These are phyloP conservation scores for Salvia rosmarinus DNA, from an alignment of 257 asterid genomes.

Conservation along the genomic window DNA sequence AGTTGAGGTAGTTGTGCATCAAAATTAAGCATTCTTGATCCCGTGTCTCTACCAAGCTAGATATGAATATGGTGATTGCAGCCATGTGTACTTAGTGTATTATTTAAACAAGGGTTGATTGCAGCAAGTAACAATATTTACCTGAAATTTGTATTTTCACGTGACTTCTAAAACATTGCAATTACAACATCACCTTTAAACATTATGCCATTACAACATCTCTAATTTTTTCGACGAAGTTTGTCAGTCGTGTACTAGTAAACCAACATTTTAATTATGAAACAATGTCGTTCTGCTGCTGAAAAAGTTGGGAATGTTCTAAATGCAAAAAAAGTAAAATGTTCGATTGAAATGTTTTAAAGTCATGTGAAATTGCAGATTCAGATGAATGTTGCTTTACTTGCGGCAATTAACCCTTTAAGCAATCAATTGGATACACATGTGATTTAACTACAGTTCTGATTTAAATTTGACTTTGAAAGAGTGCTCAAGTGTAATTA, in stretches of 20 bases:
- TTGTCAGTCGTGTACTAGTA: too few relatives aligned
- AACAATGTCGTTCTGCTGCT: too few relatives aligned
- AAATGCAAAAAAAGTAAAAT: too few relatives aligned
- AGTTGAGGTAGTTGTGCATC: not conserved
- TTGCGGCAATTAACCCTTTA: too few relatives aligned
- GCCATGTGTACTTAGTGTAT: not conserved
- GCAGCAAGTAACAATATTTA: not conserved
- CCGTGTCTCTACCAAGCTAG: not conserved
- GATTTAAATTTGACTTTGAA: not conserved
- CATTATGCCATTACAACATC: too few relatives aligned
- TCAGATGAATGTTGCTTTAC: too few relatives aligned
- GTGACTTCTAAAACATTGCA: not conserved
- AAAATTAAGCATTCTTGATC: conserved; percentile 8
- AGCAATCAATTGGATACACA: not conserved
- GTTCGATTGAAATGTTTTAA: too few relatives aligned
- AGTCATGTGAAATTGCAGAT: too few relatives aligned
- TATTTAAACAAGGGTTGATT: not conserved
- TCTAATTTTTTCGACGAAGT: too few relatives aligned
- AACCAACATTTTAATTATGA: too few relatives aligned
- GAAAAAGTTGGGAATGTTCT: too few relatives aligned
- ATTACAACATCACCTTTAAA: too few relatives aligned
- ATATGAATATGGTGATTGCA: conserved; percentile 2
- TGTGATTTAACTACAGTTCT: not conserved
- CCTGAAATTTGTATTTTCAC: not conserved
- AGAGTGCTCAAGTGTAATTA: not conserved